Percentiles rank a stretch among this genome's conserved stretches.
These are phyloP conservation scores for Phytophthora citricola DNA, from an alignment of 352 stramenopile genomes.

Conservation along the genomic window DNA sequence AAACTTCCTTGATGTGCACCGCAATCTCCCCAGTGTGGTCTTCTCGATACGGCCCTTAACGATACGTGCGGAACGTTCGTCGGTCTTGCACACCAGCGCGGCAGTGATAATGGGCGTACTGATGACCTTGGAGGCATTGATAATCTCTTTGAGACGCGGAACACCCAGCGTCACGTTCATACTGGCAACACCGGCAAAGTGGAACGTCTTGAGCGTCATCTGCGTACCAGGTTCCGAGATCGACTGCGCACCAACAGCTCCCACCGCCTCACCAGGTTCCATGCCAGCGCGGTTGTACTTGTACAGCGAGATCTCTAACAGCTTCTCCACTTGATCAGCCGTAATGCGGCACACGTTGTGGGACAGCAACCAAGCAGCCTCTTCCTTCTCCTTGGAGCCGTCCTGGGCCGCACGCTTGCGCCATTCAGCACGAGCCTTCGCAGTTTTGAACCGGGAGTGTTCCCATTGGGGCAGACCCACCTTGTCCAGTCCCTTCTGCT, in stretches of 20 bases:
- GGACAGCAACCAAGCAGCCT: conserved; percentile 80
- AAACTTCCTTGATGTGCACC: conserved; percentile 98
- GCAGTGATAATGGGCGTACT: conserved; percentile 99
- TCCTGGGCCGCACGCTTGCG: conserved; percentile 53
- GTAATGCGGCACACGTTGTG: conserved; percentile 95
- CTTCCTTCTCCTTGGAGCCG: conserved; percentile 67
- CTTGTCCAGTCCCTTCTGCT: conserved; percentile 68
- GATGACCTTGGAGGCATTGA: conserved; percentile 97
- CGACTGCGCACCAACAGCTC: conserved; percentile 96
- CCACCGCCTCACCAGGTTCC: conserved; percentile 97
- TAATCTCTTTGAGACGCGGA: conserved; percentile 98
- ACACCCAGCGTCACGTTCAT: conserved; percentile 99
- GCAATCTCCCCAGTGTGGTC: conserved; percentile 96
- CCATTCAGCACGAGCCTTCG: conserved; percentile 60
- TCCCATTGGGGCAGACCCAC: conserved; percentile 70
- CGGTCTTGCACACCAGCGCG: conserved; percentile 95
- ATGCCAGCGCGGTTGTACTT: conserved; percentile 90
- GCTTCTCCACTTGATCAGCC: conserved; percentile 70
- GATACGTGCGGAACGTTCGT: conserved; percentile 97
- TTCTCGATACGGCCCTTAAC: conserved; percentile 99
- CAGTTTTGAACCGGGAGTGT: conserved; percentile 60
- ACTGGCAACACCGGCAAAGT: conserved; percentile 99
- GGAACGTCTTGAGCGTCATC: conserved; percentile 99
- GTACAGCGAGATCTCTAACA: conserved; percentile 80
- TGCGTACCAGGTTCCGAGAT: conserved; percentile 97